Evolutionary conservation across 192 early-diverging fungal species (phyloP), one percentile per base, ranked within the genome.

Genomic region (Umbelopsis vinacea): DNA sequence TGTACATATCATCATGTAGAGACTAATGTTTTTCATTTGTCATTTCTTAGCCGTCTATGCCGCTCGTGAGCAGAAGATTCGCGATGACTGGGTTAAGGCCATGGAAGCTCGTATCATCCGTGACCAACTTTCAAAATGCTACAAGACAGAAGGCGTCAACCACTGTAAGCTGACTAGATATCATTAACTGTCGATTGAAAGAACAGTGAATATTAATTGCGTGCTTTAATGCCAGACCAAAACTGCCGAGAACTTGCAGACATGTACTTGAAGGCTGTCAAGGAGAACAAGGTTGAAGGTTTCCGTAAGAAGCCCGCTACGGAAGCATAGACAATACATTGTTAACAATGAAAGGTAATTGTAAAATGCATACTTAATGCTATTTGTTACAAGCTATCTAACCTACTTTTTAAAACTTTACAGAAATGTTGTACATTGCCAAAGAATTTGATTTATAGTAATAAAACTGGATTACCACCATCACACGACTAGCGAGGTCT

Each of bases 81-180:
- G 91, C 48, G 94, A 95, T 77, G 87, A 95, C 74, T 94, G 96
- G 92, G 91, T 98, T n/a, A 91, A 92, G 69, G 88, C 86, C 37
- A 91, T 95, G 89, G 95, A 97, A 84, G 86, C 93, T 67, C 87
- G 90, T 68, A 88, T 95, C 67, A 79, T 96, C 21, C 85, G 92
- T 70, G 87, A 96, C 68, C 92, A 95, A 85, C 84, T 97, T 67
- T 86, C 88, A 72, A 93, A 94, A 90, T 98, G 97, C 87, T 93
- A 96, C 81, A 84, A 88, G 37, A 89, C 91, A 52, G 94, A 98
- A 82, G 92, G 95, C 67, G 95, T 95, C 70, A 98, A 98, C 84
- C 92, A 95, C 81, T 88, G 77, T 79, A 74, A 79, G 73, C 68
- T 29, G 35, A 29, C 14, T 22, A n/a, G 8, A 7, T 22, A 21